Evolutionary conservation across 768 basidiomycete genomes (phyloP), one percentile per base, ranked within the genome.

Genomic region (Tylopilus rubrobrunneus): DNA sequence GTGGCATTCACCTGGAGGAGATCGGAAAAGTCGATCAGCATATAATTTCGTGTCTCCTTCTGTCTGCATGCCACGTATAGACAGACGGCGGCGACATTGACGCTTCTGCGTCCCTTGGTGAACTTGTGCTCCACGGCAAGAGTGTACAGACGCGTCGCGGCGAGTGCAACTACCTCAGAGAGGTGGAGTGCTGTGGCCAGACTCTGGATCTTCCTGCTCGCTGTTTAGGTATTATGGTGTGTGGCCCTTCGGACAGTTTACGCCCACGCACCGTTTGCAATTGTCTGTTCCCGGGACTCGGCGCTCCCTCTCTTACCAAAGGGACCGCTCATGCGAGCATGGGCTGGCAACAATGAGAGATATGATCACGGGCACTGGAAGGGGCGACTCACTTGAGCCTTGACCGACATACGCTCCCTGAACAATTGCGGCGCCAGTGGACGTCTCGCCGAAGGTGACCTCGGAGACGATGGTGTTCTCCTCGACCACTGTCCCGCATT

Each of bases 11-110:
- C 95, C 76, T 92, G 89, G 4, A 99, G 80, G 39, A 95, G 76
- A 67, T 98, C 96, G n/a, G 92, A 92, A 63, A 99, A 98, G 73
- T 99, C 97, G 57, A 99, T 98, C 25, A 99, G 83, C 97, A 98
- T 98, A 69, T 95, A 91, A 52, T 87, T 92, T 49, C 87, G 74
- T 0, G 91, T 92, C 71, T 96, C 91, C 63, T 88, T 89, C 71
- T 94, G 86, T 55, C 96, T 73, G 67, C 94, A 96, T 4, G 94
- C 92, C 41, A 96, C 84, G 66, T 99, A 98, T 44, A 98, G 79
- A 67, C 97, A 99, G 40, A 95, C 90, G 4, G 95, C 97, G 34
- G 96, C 89, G 57, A 99, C 92, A 62, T 97, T 93, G 65, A 92
- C 76, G 62, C 91, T 91, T 64, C 88, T 86, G 27, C 97, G 81